phyloP scores from a whole-genome alignment of 2,329 filamentous ascomycete species.

The Dactylellina cionopaga region DNA sequence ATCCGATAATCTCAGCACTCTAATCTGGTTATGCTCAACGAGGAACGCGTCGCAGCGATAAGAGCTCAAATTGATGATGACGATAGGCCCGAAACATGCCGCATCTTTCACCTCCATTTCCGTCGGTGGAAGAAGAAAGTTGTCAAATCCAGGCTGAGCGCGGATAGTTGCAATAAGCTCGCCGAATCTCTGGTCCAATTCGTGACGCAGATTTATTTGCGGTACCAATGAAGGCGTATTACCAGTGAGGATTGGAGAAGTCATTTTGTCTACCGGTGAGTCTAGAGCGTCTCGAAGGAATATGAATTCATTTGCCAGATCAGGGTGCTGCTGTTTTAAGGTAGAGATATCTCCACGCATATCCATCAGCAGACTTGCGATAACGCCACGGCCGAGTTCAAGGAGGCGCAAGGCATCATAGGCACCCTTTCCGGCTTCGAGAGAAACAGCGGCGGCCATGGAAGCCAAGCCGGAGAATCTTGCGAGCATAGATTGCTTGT shows the following conservation, averaged over 20 bases:
- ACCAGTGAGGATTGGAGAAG: not conserved
- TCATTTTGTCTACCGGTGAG: slow-evolving; percentile 2
- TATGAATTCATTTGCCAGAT: slow-evolving; percentile 46
- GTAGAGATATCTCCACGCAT: slow-evolving; percentile 53
- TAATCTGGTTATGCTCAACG: not conserved
- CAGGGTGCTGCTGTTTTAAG: slow-evolving; percentile 14
- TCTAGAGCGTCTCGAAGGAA: slow-evolving; percentile 37
- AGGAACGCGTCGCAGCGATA: slow-evolving; percentile 29
- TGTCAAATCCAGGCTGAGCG: slow-evolving; percentile 4
- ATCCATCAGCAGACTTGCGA: slow-evolving; percentile 54
- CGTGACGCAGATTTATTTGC: not conserved
- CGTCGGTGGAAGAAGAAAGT: slow-evolving; percentile 37
- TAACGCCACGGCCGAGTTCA: slow-evolving; percentile 57
- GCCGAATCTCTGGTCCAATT: slow-evolving; percentile 2
- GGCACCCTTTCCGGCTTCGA: not conserved
- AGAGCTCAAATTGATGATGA: slow-evolving; percentile 7
- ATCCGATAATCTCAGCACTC: not conserved
- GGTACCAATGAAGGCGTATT: not conserved
- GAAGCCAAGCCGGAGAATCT: slow-evolving; percentile 14
- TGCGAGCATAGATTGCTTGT: slow-evolving; percentile 21
- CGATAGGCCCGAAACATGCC: slow-evolving; percentile 10
- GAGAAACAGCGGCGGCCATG: slow-evolving; percentile 5
- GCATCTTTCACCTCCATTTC: slow-evolving; percentile 8
- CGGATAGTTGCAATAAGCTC: slow-evolving; percentile 16
- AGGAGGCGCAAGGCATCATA: slow-evolving; percentile 48